Conservation (phyloP, 1,284 basidiomycete species). For the Earliella scabrosa region DNA sequence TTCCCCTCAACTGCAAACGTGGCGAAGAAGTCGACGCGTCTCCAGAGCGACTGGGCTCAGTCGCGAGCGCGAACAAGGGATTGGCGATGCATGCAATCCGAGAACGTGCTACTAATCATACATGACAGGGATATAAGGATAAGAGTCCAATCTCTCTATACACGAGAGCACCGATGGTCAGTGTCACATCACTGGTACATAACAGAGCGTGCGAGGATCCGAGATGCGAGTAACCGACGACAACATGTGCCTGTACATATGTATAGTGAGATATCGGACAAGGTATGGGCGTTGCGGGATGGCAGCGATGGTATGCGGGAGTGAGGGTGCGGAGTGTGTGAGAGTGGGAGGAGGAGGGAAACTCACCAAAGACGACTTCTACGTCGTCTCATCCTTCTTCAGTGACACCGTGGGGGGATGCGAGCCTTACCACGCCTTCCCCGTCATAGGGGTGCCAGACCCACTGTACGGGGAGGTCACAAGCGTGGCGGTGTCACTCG, state of each 20-base stretch:
- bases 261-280: background rate
- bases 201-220: background rate
- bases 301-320: no score
- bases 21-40: background rate
- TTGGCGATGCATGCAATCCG: no score
- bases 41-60: no score
- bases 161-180: conserved; percentile 7
- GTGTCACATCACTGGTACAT: conserved; percentile 1
- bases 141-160: conserved; percentile 15
- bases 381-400: background rate
- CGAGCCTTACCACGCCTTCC: conserved; percentile 12
- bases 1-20: conserved; percentile 1
- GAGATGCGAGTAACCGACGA: background rate
- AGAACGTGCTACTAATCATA: conserved; percentile 6
- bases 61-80: no score
- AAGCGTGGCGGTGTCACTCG: conserved; percentile 18
- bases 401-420: background rate
- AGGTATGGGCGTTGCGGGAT: background rate
- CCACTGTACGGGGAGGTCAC: conserved; percentile 17
- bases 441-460: conserved; percentile 21
- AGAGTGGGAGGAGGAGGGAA: background rate
- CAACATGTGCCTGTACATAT: background rate
- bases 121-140: conserved; percentile 16
- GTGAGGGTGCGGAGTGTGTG: background rate
- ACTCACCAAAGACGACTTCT: background rate